A percentile compares a stretch with the other conserved stretches of the same genome.
Evolutionary conservation across 768 basidiomycete genomes (phyloP).

Genomic region (Xerocomus potaroensis): DNA sequence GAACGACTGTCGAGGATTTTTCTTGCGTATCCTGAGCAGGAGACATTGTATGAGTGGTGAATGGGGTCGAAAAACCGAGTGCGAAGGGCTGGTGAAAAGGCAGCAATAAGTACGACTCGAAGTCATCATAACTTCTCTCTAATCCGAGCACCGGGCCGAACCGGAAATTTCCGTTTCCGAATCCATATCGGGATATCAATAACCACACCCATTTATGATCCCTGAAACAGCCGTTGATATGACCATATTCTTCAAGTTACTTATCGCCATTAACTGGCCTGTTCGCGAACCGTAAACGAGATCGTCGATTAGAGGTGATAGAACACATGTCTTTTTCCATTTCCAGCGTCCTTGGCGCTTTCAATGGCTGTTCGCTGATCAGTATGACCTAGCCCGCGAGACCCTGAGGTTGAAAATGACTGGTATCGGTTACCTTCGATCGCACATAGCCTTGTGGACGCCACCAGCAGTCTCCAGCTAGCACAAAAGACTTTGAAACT

Average conservation of each 20-base stretch:
- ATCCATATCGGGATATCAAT: slow-evolving; percentile 28
- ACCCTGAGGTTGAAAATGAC: not conserved
- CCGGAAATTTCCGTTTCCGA: slow-evolving; percentile 21
- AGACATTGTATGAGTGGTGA: slow-evolving; percentile 21
- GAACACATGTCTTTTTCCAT: slow-evolving; percentile 15
- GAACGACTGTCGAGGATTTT: slow-evolving; percentile 44
- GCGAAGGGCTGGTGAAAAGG: slow-evolving; percentile 1
- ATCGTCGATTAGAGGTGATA: slow-evolving; percentile 20
- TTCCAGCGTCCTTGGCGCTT: slow-evolving; percentile 1
- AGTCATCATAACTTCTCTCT: slow-evolving; percentile 9
- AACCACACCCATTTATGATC: not conserved
- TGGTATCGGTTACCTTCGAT: slow-evolving; percentile 2
- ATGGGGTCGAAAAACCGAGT: slow-evolving; percentile 9
- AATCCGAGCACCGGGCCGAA: slow-evolving; percentile 25
- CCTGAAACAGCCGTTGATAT: slow-evolving; percentile 29
- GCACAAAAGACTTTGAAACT: slow-evolving; percentile 1
- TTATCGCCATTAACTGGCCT: not conserved
- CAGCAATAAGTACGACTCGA: slow-evolving; percentile 27
- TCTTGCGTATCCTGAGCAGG: slow-evolving; percentile 37
- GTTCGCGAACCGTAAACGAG: slow-evolving; percentile 15
- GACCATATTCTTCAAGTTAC: too few species aligned
- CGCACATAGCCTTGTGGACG: slow-evolving; percentile 3
- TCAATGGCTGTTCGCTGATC: slow-evolving; percentile 21
- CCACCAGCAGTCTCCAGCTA: not conserved
- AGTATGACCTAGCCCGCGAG: slow-evolving; percentile 1